These are phyloP conservation scores for Rutidosis leptorrhynchoides DNA, from an alignment of 129 eudicot species.

Conservation along the genomic window DNA sequence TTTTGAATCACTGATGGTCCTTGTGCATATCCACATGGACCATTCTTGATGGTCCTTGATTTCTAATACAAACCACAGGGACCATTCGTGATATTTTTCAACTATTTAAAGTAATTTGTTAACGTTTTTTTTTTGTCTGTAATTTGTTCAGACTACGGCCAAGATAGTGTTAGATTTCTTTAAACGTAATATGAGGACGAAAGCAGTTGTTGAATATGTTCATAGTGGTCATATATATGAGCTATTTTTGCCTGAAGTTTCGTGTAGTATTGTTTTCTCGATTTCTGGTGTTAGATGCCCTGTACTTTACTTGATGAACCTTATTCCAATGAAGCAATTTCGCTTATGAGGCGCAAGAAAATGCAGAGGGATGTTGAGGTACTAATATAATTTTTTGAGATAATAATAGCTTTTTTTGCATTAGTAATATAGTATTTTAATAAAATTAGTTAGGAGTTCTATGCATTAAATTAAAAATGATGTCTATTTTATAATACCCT, in stretches of 20 bases:
- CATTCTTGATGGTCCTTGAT: too few species aligned
- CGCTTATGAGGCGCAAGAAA: slow-evolving; percentile 90
- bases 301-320: slow-evolving; percentile 95
- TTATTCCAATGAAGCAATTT: slow-evolving; percentile 78
- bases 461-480: too few species aligned
- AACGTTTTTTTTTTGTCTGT: background rate
- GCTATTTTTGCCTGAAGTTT: slow-evolving; percentile 74
- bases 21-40: too few species aligned
- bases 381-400: too few species aligned
- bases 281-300: slow-evolving; percentile 96
- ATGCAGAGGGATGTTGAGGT: slow-evolving; percentile 99
- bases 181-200: slow-evolving; percentile 81
- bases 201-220: slow-evolving; percentile 91
- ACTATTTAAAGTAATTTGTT: background rate
- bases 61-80: too few species aligned
- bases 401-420: too few species aligned
- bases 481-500: too few species aligned
- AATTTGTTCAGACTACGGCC: slow-evolving; percentile 50
- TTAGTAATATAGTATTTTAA: too few species aligned
- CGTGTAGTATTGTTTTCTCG: slow-evolving; percentile 89
- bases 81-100: too few species aligned
- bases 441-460: too few species aligned
- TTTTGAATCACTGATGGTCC: too few species aligned
- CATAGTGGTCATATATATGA: slow-evolving; percentile 92
- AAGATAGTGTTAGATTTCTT: slow-evolving; percentile 86